These are phyloP conservation scores for Sclerotinia nivalis DNA, from an alignment of 2,329 filamentous ascomycete species.

Conservation along the genomic window DNA sequence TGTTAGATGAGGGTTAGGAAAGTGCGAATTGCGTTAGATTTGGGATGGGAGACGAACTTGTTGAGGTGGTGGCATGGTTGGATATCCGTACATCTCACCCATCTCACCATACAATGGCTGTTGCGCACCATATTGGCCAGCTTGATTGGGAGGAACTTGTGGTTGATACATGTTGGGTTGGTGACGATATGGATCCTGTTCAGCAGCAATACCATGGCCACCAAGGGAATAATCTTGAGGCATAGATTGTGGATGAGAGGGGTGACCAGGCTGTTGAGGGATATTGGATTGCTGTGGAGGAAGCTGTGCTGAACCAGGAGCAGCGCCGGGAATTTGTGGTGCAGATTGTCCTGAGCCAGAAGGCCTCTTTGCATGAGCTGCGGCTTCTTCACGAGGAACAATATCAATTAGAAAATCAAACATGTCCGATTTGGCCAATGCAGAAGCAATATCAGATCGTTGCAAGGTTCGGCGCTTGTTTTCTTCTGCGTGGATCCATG, in stretches of 20 bases:
- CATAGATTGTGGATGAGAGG: constrained; percentile 56
- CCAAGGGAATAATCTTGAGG: constrained; percentile 63
- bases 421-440: constrained; percentile 97
- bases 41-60: constrained; percentile 58
- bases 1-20: constrained; percentile 17
- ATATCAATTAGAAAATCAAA: constrained; percentile 99
- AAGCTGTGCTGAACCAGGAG: constrained; percentile 51
- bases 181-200: constrained; percentile 73
- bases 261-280: constrained; percentile 48
- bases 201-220: constrained; percentile 60
- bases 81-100: constrained; percentile 83
- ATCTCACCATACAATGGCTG: constrained; percentile 76
- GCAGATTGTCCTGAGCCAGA: constrained; percentile 47
- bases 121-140: constrained; percentile 74
- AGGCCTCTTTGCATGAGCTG: constrained; percentile 78
- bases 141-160: constrained; percentile 72
- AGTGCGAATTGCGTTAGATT: not conserved
- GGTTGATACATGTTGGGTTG: constrained; percentile 79
- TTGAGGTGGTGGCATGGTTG: constrained; percentile 76
- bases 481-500: constrained; percentile 98
- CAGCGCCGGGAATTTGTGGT: constrained; percentile 50
- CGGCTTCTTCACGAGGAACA: constrained; percentile 90
- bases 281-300: constrained; percentile 51
- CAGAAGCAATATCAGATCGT: constrained; percentile 93
- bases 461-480: constrained; percentile 97